Evolutionary conservation across 345 rosid species (phyloP).

Genomic region (Moricandia moricandioides): DNA sequence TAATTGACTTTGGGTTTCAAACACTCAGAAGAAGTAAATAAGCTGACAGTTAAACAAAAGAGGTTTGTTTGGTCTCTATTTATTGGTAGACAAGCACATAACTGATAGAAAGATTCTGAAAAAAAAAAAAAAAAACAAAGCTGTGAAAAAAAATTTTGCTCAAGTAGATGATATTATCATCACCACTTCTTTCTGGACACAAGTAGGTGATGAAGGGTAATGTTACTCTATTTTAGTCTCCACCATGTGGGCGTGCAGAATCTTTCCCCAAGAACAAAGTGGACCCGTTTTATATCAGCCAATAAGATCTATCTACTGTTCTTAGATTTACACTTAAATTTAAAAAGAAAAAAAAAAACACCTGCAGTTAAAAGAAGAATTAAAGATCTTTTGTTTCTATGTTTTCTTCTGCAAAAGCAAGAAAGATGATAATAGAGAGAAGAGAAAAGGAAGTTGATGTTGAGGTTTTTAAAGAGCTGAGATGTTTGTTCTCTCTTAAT

Average conservation of each 20-base stretch:
- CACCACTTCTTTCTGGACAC: conserved; percentile 30
- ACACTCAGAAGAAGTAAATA: conserved; percentile 23
- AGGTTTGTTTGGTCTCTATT: conserved; percentile 31
- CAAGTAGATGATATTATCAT: conserved; percentile 25
- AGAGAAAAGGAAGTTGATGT: background rate
- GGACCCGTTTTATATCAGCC: conserved; percentile 36
- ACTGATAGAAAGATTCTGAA: conserved; percentile 22
- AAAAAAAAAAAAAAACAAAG: background rate
- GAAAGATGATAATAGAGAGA: conserved; percentile 2
- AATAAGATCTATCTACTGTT: conserved; percentile 36
- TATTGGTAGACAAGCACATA: conserved; percentile 17
- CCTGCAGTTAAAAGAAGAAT: background rate
- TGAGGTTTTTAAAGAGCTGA: conserved; percentile 6
- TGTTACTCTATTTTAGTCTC: conserved; percentile 32
- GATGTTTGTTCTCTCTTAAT: conserved; percentile 33
- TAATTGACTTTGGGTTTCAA: conserved; percentile 30
- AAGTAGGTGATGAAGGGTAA: conserved; percentile 37
- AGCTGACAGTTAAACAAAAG: conserved; percentile 26
- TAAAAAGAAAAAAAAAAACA: background rate
- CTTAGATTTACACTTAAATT: background rate
- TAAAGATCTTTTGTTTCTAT: conserved; percentile 17
- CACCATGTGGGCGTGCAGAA: conserved; percentile 44
- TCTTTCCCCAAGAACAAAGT: conserved; percentile 45
- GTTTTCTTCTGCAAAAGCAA: conserved; percentile 22
- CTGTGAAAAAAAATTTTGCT: conserved; percentile 22